phyloP scores from a whole-genome alignment of 345 rosid genomes.

The Theobroma cacao region DNA sequence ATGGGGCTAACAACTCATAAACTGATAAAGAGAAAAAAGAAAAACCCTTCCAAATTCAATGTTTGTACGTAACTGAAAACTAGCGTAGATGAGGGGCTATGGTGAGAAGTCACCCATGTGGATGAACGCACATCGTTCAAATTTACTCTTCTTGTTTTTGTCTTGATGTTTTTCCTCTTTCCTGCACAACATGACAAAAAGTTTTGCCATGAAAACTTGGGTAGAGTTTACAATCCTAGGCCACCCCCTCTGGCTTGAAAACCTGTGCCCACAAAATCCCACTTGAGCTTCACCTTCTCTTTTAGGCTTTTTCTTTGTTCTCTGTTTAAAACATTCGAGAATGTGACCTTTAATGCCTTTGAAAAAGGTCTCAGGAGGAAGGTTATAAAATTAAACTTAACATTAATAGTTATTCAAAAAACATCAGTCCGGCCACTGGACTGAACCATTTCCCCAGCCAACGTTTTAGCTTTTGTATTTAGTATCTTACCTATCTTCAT shows the following conservation, averaged over 20 bases:
- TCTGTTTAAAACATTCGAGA: background rate
- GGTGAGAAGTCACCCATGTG: background rate
- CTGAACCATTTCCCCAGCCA: background rate
- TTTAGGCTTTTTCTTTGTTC: background rate
- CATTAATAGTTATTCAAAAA: background rate
- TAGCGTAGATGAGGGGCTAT: background rate
- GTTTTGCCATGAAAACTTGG: background rate
- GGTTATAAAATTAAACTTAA: background rate
- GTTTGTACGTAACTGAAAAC: background rate
- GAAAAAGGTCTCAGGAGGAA: background rate
- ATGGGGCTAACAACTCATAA: background rate
- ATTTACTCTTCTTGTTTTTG: background rate
- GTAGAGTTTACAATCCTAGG: background rate
- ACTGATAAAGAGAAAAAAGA: background rate
- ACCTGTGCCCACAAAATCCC: constrained; percentile 12
- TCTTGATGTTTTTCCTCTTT: background rate
- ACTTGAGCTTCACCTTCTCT: constrained; percentile 2
- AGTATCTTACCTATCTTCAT: background rate
- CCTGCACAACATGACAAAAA: constrained; percentile 6
- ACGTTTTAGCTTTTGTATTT: background rate
- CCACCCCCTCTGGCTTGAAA: background rate
- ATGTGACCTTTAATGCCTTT: background rate
- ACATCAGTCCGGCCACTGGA: background rate
- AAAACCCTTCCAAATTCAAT: background rate
- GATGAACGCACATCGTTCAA: background rate